phyloP scores from a whole-genome alignment of 176 grass and related monocot genomes.

The Triticum urartu region DNA sequence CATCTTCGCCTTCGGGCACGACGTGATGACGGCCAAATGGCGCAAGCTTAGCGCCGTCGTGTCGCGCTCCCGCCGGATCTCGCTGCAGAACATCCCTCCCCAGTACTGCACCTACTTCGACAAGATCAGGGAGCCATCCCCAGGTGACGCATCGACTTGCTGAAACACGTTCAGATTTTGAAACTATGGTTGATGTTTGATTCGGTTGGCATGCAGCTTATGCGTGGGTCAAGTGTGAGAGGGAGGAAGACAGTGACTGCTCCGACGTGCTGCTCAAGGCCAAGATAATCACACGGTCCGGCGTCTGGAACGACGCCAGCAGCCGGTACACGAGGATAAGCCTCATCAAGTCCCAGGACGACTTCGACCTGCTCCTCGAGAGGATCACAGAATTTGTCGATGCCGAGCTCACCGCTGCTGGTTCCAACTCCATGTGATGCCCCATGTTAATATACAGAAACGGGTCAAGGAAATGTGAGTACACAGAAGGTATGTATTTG shows the following conservation, averaged over 20 bases:
- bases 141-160: conserved; percentile 35
- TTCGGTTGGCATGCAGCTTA: conserved; percentile 50
- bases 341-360: conserved; percentile 60
- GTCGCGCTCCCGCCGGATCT: conserved; percentile 57
- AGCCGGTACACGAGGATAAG: conserved; percentile 53
- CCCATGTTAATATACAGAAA: neutral
- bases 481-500: neutral
- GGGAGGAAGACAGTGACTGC: conserved; percentile 70
- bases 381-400: conserved; percentile 52
- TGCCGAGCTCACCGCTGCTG: conserved; percentile 5
- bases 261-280: conserved; percentile 36
- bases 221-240: conserved; percentile 79
- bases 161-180: neutral
- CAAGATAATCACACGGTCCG: conserved; percentile 48
- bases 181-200: neutral
- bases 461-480: neutral
- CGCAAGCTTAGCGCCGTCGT: conserved; percentile 43
- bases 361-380: conserved; percentile 66
- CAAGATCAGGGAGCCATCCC: conserved; percentile 50
- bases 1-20: conserved; percentile 71
- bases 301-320: neutral
- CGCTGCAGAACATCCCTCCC: conserved; percentile 56
- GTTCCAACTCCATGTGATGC: conserved; percentile 25
- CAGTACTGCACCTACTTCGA: conserved; percentile 72
- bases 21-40: conserved; percentile 48